Base-by-base conservation (phyloP, 2,329 filamentous ascomycete species). In the Coniochaeta sp. region DNA sequence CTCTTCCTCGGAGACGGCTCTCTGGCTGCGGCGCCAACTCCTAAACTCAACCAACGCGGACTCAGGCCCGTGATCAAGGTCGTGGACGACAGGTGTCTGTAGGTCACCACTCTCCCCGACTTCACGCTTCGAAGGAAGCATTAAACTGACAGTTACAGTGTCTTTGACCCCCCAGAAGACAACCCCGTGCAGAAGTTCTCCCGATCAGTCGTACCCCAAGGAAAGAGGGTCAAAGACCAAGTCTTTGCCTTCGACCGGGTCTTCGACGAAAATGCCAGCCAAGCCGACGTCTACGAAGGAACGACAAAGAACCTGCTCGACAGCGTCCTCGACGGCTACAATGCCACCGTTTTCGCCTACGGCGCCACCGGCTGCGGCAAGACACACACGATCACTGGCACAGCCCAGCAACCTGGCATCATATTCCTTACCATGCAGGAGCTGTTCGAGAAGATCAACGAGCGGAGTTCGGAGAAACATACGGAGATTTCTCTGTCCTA, bases 381-480 rank as follows among this genome's bases (percentile, higher is more conserved):
- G 74, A 99, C 94, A 22, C 94, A 99, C 68, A 99, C 94, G 9
- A 99, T 99, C 63, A 90, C 86, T 3, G 94, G 94, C 58, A 96
- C 92, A 0, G 73, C 90, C 1, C 88, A 95, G 66, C 87, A 95
- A 63, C 94, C 94, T 0, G 94, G 94, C 52, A 97, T 99, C 63
- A 99, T 99, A 66, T 99, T 97, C 71, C 74, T 99, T 61, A 97
- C 94, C 1, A 99, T 99, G 91, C 92, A 97, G 69, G 94, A 99
- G 70, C 76, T 99, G 22, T 99, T 99, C 64, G 94, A 99, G 72
- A 89, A 92, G 68, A 96, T 99, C 59, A 75, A 78, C n/a, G 94
- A 97, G 52, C 74, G 89, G 51, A 86, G 85, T 56, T 83, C 87
- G 53, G 91, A 96, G 55, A 97, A 96, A 70, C 77, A 84, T 26